Evolutionary conservation across 805 yeast species (phyloP).

Genomic region (Sungouiozyma ichnusensis): DNA sequence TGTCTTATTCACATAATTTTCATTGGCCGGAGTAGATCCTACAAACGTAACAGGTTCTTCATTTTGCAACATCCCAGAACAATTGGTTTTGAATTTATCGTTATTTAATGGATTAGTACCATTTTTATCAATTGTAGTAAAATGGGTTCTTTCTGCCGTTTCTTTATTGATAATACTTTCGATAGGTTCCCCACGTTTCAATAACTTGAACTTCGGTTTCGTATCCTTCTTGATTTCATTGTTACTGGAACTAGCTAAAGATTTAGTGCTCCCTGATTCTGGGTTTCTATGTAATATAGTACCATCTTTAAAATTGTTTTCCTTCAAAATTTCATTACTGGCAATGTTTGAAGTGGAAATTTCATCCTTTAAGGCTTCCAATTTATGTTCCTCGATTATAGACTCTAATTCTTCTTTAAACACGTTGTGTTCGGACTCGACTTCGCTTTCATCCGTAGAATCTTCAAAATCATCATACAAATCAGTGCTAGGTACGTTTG

Average conservation of each 20-base stretch:
- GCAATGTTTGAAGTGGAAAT: constrained; percentile 2
- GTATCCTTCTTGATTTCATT: constrained; percentile 5
- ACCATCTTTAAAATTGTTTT: constrained; percentile 9
- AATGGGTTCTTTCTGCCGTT: neutral
- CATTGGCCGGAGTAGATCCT: constrained; percentile 1
- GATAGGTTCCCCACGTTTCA: constrained; percentile 31
- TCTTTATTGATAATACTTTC: constrained; percentile 6
- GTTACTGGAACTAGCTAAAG: constrained; percentile 6
- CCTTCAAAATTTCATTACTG: constrained; percentile 6
- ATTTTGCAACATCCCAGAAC: too few relatives aligned
- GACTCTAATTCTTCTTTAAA: constrained; percentile 13
- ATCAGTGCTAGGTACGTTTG: neutral
- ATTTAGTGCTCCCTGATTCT: constrained; percentile 9
- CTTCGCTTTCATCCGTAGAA: constrained; percentile 12
- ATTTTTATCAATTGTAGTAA: neutral
- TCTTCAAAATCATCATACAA: constrained; percentile 24
- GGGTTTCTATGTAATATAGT: constrained; percentile 19
- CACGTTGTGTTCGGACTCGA: constrained; percentile 6
- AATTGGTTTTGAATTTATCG: neutral
- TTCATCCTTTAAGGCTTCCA: constrained; percentile 9
- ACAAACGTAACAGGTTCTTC: neutral
- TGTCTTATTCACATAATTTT: neutral
- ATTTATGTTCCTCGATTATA: constrained; percentile 5
- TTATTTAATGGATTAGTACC: constrained; percentile 2
- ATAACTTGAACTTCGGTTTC: constrained; percentile 27